Base-by-base conservation (phyloP, 164 flowering plant genomes). In the Stephania cephalantha region DNA sequence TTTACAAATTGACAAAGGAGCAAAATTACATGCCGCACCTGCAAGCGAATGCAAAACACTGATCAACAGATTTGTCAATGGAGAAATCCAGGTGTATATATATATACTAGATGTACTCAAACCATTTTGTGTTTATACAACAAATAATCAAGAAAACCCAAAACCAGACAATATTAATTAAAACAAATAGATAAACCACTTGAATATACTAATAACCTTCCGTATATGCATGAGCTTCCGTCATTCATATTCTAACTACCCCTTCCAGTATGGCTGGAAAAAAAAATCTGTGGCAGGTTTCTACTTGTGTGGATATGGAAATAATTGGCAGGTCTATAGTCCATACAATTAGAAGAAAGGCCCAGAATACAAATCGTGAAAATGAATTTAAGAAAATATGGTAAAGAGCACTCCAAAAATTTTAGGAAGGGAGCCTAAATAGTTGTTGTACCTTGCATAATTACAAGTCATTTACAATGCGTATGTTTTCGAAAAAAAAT, bases 1-100 rank as follows among this genome's bases (percentile, higher is more conserved):
- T 95, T 95, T 70, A 90, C 89, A 81, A 93, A 90, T 83, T 95
- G 99, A 82, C 99, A 92, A 61, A 95, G 82, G 74, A 95, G 98
- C 71, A 92, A 82, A 75, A 95, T 69, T 55, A 91, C 91, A 87
- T 95, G 99, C 64, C 97, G 94, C 25, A 74, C 88, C 99, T 95
- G 92, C 85, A 85, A 81, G 79, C 6, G 73, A 70, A 75, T 8
- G 46, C 25, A 72, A 63, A 15, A 29, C 25, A 61, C 68, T 31
- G 52, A 71, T 55, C 8, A 7, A 15, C 25, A 53, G 25, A 42
- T 25, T 45, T 45, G 13, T n/a, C 20, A 30, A 31, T 44, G 25
- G 50, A 35, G 7, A 20, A 35, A 52, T 30, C 13, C 64, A 8
- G 64, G 67, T 31, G 9, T 74, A 61, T 74, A 18, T 74, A 61